A percentile compares a stretch with the other conserved stretches of the same genome.
Conservation (phyloP, 306 rosid genomes). For the Neltuma alba region DNA sequence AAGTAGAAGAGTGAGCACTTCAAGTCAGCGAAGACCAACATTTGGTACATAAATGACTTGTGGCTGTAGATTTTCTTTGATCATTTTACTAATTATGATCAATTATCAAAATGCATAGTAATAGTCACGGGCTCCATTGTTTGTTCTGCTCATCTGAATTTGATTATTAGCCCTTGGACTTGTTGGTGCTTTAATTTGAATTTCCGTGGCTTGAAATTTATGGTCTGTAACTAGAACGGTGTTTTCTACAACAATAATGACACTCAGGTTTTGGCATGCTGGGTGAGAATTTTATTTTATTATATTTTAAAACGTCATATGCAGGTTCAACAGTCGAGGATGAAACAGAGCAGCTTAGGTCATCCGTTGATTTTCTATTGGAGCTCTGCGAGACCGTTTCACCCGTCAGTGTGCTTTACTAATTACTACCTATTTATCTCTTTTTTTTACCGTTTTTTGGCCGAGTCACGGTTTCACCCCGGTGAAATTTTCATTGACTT, state of each 20-base stretch:
- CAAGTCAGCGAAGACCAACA: slow-evolving; percentile 45
- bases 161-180: background rate
- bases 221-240: slow-evolving; percentile 13
- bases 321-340: slow-evolving; percentile 61
- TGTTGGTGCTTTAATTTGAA: background rate
- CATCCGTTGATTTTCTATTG: slow-evolving; percentile 85
- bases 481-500: background rate
- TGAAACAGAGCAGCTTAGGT: slow-evolving; percentile 78
- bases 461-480: slow-evolving; percentile 13
- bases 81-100: background rate
- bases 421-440: background rate
- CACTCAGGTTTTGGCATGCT: slow-evolving; percentile 15
- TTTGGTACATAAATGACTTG: slow-evolving; percentile 53
- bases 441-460: background rate
- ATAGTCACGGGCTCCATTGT: background rate
- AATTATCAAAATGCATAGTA: background rate
- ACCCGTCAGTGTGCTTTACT: slow-evolving; percentile 52
- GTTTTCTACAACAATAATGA: background rate
- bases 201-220: background rate
- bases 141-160: background rate
- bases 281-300: slow-evolving; percentile 28
- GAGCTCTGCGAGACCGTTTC: slow-evolving; percentile 73
- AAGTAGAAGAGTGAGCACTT: slow-evolving; percentile 53
- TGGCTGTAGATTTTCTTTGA: background rate
- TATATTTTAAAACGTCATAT: slow-evolving; percentile 23